Percentiles rank a stretch among this genome's conserved stretches.
These are phyloP conservation scores for Penicillium sp. DNA, from an alignment of 2,329 filamentous ascomycete species.

Conservation along the genomic window DNA sequence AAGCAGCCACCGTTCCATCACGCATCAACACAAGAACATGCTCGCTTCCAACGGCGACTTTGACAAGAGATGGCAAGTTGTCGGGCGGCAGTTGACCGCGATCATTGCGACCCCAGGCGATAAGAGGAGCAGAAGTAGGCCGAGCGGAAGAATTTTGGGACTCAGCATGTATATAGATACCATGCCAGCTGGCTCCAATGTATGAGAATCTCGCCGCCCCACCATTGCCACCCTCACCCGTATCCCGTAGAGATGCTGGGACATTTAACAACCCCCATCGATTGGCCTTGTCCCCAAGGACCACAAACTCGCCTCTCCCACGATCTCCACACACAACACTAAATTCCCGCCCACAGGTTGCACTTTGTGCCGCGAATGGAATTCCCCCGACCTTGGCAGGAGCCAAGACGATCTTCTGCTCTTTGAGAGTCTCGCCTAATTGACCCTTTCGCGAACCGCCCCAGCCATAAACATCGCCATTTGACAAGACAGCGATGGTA, in stretches of 20 bases:
- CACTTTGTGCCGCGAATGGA: conserved; percentile 64
- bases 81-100: conserved; percentile 76
- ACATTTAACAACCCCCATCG: conserved; percentile 67
- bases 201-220: conserved; percentile 32
- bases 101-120: conserved; percentile 81
- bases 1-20: conserved; percentile 70
- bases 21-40: conserved; percentile 75
- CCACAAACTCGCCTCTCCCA: conserved; percentile 59
- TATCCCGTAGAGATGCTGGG: conserved; percentile 43
- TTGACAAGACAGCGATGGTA: conserved; percentile 69
- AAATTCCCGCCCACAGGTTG: conserved; percentile 81
- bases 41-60: conserved; percentile 84
- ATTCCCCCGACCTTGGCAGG: conserved; percentile 65
- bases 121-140: conserved; percentile 56
- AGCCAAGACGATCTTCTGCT: conserved; percentile 52
- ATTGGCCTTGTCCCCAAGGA: conserved; percentile 67
- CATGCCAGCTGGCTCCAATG: conserved; percentile 79
- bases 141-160: conserved; percentile 19
- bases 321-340: conserved; percentile 67
- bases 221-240: not conserved
- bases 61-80: conserved; percentile 59
- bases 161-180: conserved; percentile 66
- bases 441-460: conserved; percentile 85
- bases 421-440: conserved; percentile 61
- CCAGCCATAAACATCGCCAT: conserved; percentile 84